Conservation (phyloP, 768 basidiomycete genomes). For the Tulasnella sp. region DNA sequence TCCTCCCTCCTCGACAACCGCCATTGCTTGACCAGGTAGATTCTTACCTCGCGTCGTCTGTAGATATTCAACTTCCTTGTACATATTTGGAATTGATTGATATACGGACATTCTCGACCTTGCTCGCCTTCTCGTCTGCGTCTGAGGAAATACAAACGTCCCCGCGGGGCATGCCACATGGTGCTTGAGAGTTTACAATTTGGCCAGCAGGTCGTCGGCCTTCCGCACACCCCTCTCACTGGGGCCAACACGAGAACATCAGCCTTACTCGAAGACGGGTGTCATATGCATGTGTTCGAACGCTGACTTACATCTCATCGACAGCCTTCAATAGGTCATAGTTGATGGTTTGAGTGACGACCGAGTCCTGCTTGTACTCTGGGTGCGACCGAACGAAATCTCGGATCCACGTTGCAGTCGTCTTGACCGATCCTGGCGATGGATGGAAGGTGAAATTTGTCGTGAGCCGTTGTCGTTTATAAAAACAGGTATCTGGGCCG, state of each 20-base stretch:
- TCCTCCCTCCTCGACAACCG: not conserved
- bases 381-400: constrained; percentile 87
- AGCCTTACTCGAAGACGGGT: not conserved
- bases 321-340: constrained; percentile 86
- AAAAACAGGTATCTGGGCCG: constrained; percentile 31
- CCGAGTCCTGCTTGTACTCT: constrained; percentile 82
- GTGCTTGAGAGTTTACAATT: not conserved
- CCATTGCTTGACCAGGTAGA: not conserved
- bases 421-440: constrained; percentile 65
- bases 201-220: not conserved
- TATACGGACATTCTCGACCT: not conserved
- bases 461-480: too few species aligned
- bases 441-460: not conserved
- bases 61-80: not conserved
- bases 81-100: not conserved
- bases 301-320: constrained; percentile 74
- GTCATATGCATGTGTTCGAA: not conserved
- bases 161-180: too few species aligned
- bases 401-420: constrained; percentile 89
- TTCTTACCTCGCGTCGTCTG: not conserved
- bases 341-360: constrained; percentile 84
- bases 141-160: not conserved
- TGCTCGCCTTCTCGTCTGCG: not conserved
- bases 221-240: not conserved
- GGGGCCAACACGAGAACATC: not conserved